Percentiles rank a stretch among this genome's conserved stretches.
Conservation (phyloP, 164 flowering plant genomes). For the Piper longum region DNA sequence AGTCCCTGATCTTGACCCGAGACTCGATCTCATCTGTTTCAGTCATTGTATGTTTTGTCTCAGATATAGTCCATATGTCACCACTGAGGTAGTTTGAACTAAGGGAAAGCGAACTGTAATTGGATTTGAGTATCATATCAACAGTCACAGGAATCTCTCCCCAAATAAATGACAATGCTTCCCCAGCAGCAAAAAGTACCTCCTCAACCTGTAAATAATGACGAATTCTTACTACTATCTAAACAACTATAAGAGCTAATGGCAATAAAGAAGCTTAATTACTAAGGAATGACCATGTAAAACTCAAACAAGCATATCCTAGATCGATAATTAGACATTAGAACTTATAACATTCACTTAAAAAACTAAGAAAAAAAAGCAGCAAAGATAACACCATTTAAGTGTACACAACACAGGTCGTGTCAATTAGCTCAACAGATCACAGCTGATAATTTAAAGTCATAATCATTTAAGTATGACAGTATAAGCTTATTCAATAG, state of each 20-base stretch:
- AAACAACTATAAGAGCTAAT: background rate
- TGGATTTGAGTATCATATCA: conserved; percentile 77
- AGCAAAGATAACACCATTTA: no score
- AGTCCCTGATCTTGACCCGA: conserved; percentile 42
- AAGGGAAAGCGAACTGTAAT: conserved; percentile 74
- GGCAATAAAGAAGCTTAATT: background rate
- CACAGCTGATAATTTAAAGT: no score
- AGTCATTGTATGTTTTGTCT: conserved; percentile 14
- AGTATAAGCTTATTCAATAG: no score
- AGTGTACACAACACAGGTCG: no score
- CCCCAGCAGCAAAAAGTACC: conserved; percentile 93
- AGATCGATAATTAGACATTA: no score
- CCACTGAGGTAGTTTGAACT: conserved; percentile 67
- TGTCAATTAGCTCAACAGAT: no score
- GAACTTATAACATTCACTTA: no score
- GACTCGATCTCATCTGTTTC: conserved; percentile 25
- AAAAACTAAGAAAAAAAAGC: no score
- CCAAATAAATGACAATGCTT: conserved; percentile 91
- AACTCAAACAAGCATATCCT: background rate
- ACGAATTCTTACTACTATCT: background rate
- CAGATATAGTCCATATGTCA: conserved; percentile 27
- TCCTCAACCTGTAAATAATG: conserved; percentile 68
- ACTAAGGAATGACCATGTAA: background rate
- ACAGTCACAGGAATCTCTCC: conserved; percentile 91
- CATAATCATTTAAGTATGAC: no score